These are phyloP conservation scores for Eutypella sp. DNA, from an alignment of 2,329 filamentous ascomycete species.

Conservation along the genomic window DNA sequence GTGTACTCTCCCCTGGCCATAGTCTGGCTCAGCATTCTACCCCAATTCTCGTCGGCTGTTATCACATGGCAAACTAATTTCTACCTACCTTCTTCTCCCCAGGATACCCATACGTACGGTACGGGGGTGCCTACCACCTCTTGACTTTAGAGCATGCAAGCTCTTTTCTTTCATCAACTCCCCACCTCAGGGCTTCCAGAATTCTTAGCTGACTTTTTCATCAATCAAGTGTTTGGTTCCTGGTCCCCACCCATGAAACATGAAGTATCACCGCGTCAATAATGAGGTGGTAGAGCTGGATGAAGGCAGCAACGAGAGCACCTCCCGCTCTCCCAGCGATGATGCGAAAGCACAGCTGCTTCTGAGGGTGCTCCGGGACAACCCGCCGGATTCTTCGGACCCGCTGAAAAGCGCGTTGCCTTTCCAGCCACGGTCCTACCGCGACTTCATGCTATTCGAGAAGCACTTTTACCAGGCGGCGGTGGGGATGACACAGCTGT, in stretches of 20 bases:
- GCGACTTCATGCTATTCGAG: slow-evolving; percentile 26
- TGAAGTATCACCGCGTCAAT: slow-evolving; percentile 19
- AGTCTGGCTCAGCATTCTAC: too few species aligned
- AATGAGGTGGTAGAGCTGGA: slow-evolving; percentile 5
- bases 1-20: too few species aligned
- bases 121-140: too few species aligned
- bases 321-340: neutral
- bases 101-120: too few species aligned
- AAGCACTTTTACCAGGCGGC: slow-evolving; percentile 19
- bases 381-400: slow-evolving; percentile 17
- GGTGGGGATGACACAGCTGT: slow-evolving; percentile 17
- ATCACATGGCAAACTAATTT: too few species aligned
- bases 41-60: too few species aligned
- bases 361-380: slow-evolving; percentile 11
- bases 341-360: slow-evolving; percentile 4
- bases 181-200: too few species aligned
- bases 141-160: too few species aligned
- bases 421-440: slow-evolving; percentile 23
- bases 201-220: too few species aligned
- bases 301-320: neutral
- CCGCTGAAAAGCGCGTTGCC: slow-evolving; percentile 16
- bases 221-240: too few species aligned
- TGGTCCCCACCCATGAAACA: neutral
- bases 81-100: too few species aligned
- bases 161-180: too few species aligned